Conservation (phyloP, 2,329 filamentous ascomycete species). For the Epichloe bromicola region DNA sequence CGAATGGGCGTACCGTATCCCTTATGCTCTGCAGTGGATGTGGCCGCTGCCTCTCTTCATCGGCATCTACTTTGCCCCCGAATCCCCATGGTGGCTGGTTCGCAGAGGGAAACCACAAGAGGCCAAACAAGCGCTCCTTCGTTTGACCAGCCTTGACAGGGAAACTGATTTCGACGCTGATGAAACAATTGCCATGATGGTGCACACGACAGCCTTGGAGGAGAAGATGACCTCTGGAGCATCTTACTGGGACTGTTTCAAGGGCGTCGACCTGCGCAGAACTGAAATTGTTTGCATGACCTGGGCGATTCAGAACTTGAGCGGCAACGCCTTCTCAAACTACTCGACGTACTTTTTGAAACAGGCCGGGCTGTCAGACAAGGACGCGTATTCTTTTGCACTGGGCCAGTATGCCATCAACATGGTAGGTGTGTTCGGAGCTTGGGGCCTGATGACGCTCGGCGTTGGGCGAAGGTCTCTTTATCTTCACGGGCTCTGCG, state of each 20-base stretch:
- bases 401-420: conserved; percentile 57
- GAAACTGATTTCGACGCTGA: conserved; percentile 68
- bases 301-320: conserved; percentile 51
- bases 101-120: conserved; percentile 50
- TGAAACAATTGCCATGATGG: conserved; percentile 85
- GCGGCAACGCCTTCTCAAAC: conserved; percentile 51
- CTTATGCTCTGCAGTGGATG: conserved; percentile 66
- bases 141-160: conserved; percentile 47
- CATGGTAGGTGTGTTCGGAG: conserved; percentile 68
- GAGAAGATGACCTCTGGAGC: conserved; percentile 61
- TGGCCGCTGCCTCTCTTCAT: conserved; percentile 57
- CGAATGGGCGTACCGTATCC: conserved; percentile 57
- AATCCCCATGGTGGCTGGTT: conserved; percentile 67
- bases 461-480: conserved; percentile 64
- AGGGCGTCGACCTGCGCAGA: conserved; percentile 60
- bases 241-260: conserved; percentile 74
- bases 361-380: conserved; percentile 41
- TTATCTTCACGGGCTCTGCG: conserved; percentile 63
- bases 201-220: conserved; percentile 74
- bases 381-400: conserved; percentile 44
- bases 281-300: conserved; percentile 58
- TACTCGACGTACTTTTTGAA: conserved; percentile 52
- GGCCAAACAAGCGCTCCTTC: conserved; percentile 51
- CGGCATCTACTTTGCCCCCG: conserved; percentile 54
- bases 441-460: conserved; percentile 66